These are phyloP conservation scores for Trapa bicornis DNA, from an alignment of 345 rosid species.

Conservation along the genomic window DNA sequence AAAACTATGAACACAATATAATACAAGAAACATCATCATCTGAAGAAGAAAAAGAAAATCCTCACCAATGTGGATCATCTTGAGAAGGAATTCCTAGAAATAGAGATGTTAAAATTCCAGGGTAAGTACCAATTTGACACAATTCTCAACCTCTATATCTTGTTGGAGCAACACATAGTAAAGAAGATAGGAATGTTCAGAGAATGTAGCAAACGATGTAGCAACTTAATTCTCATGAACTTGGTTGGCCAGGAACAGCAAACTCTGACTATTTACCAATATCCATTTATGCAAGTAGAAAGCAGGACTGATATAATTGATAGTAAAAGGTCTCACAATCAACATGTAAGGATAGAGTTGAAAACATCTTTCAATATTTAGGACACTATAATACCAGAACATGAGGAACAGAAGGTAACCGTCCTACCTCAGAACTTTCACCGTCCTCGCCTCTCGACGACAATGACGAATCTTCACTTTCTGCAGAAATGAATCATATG, in stretches of 20 bases:
- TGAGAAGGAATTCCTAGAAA: constrained; percentile 49
- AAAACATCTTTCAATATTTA: neutral
- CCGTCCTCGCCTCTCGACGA: constrained; percentile 10
- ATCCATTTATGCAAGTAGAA: neutral
- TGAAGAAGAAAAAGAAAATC: constrained; percentile 7
- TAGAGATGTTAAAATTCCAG: constrained; percentile 52
- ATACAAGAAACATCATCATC: neutral
- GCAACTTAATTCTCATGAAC: constrained; percentile 2
- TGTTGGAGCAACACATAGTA: constrained; percentile 57
- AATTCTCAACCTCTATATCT: constrained; percentile 60
- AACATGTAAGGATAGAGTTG: neutral
- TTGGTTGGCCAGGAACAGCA: neutral
- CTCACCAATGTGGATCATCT: constrained; percentile 68
- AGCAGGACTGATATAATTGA: neutral
- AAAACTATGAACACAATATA: neutral
- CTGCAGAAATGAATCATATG: constrained; percentile 11
- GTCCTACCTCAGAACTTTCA: constrained; percentile 35
- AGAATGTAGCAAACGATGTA: neutral
- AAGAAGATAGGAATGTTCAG: constrained; percentile 1
- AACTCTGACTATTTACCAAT: neutral
- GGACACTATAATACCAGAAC: constrained; percentile 11
- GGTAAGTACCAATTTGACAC: constrained; percentile 60
- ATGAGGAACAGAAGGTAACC: constrained; percentile 66
- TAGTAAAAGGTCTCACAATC: neutral
- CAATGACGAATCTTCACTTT: constrained; percentile 13